These are phyloP conservation scores for Sugiyamaella novakii DNA, from an alignment of 1,139 yeast genomes.

Conservation along the genomic window DNA sequence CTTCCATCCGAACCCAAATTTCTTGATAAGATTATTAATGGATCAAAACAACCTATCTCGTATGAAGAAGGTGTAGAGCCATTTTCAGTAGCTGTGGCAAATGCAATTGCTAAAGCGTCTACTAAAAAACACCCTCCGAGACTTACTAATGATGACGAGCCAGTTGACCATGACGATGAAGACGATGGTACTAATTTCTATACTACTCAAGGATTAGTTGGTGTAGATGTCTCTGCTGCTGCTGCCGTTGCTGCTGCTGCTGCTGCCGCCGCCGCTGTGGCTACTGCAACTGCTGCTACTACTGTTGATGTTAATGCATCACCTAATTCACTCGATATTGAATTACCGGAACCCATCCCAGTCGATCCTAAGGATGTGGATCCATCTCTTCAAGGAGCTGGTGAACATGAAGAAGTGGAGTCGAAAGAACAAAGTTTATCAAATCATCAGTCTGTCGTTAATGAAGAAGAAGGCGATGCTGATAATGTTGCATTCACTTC, in stretches of 20 bases:
- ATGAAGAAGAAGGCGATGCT: not conserved
- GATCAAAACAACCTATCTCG: not conserved
- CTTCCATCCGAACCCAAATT: constrained; percentile 11
- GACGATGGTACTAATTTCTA: constrained; percentile 6
- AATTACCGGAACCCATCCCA: constrained; percentile 10
- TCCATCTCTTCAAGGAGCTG: constrained; percentile 15
- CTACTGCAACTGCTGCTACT: constrained; percentile 4
- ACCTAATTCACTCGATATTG: not conserved
- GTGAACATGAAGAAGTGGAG: constrained; percentile 2
- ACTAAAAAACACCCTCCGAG: constrained; percentile 3
- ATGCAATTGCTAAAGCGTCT: constrained; percentile 16
- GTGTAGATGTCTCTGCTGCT: constrained; percentile 11
- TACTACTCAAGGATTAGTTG: not conserved
- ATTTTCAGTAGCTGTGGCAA: constrained; percentile 8
- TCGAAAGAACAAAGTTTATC: not conserved
- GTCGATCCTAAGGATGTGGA: constrained; percentile 16
- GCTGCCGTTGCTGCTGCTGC: constrained; percentile 17
- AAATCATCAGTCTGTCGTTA: not conserved
- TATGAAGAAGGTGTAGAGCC: constrained; percentile 2
- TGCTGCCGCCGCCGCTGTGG: constrained; percentile 15
- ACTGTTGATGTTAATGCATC: not conserved
- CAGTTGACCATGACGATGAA: not conserved
- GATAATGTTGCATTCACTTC: constrained; percentile 15
- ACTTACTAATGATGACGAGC: constrained; percentile 1
- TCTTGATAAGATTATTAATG: constrained; percentile 1